These are phyloP conservation scores for Cyclotella distinguenda DNA, from an alignment of 108 stramenopile genomes.

Conservation along the genomic window DNA sequence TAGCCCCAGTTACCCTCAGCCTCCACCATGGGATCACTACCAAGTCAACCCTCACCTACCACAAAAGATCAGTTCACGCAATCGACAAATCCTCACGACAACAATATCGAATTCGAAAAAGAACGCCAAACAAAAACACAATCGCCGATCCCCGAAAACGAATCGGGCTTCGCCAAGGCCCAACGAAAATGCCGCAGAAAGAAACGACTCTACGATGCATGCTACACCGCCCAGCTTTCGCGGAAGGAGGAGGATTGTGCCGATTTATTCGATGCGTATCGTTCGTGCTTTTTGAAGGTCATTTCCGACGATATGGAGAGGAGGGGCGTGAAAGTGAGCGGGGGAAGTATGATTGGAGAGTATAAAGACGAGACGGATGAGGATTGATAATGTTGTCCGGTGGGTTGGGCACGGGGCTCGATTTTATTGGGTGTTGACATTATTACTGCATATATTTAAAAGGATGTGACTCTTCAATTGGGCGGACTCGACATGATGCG, in stretches of 20 bases:
- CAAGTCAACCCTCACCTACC: conserved; percentile 3
- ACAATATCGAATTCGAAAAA: background rate
- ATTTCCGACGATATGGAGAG: conserved; percentile 47
- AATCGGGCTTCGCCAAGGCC: conserved; percentile 36
- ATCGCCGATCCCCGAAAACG: too few species aligned
- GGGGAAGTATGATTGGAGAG: conserved; percentile 45
- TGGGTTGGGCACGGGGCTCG: too few species aligned
- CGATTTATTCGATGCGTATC: conserved; percentile 48
- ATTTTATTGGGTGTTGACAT: too few species aligned
- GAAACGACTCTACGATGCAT: conserved; percentile 48
- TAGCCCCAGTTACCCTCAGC: too few species aligned
- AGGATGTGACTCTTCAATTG: too few species aligned
- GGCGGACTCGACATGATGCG: too few species aligned
- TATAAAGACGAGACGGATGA: conserved; percentile 33
- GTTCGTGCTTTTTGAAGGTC: conserved; percentile 35
- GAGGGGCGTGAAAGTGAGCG: conserved; percentile 38
- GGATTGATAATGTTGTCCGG: conserved; percentile 5
- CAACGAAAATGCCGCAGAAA: conserved; percentile 45
- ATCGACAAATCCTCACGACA: background rate
- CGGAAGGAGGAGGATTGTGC: conserved; percentile 48
- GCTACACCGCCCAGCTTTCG: conserved; percentile 44
- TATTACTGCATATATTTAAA: too few species aligned
- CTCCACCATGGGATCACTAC: conserved; percentile 17
- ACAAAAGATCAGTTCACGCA: background rate
- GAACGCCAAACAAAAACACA: background rate